phyloP scores from a whole-genome alignment of 202 grass and related monocot species.

The Schoenoplectus tabernaemontani region DNA sequence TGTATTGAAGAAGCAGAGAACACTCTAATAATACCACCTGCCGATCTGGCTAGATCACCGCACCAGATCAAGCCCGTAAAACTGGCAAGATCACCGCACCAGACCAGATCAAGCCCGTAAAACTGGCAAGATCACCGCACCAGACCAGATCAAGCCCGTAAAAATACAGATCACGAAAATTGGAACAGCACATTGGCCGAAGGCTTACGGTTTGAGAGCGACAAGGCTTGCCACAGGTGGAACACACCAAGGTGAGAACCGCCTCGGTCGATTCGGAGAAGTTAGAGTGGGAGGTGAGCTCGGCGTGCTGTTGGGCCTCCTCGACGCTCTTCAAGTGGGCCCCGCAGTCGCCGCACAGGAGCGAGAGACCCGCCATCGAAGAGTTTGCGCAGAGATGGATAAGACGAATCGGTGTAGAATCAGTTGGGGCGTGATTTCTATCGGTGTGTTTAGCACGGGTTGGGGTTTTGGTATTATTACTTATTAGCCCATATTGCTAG shows the following conservation, averaged over 20 bases:
- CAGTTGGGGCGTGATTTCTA: background rate
- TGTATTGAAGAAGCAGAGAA: background rate
- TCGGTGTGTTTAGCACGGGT: too few species aligned
- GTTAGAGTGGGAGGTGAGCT: conserved; percentile 80
- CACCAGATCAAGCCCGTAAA: background rate
- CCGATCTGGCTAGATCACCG: background rate
- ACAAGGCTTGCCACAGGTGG: conserved; percentile 84
- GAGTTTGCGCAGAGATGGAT: background rate
- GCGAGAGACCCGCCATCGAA: conserved; percentile 73
- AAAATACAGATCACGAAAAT: background rate
- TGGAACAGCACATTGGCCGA: background rate
- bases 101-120: too few species aligned
- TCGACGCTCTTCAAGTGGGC: conserved; percentile 87
- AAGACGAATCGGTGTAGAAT: background rate
- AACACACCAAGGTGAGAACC: conserved; percentile 83
- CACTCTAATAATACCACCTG: background rate
- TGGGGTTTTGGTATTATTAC: too few species aligned
- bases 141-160: background rate
- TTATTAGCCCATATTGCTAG: too few species aligned
- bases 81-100: too few species aligned
- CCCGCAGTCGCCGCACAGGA: conserved; percentile 84
- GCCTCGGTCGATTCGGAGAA: conserved; percentile 91
- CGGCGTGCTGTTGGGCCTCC: conserved; percentile 93
- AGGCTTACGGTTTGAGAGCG: conserved; percentile 69
- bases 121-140: too few species aligned